These are phyloP conservation scores for Venturia effusa DNA, from an alignment of 2,329 filamentous ascomycete species.

Conservation along the genomic window DNA sequence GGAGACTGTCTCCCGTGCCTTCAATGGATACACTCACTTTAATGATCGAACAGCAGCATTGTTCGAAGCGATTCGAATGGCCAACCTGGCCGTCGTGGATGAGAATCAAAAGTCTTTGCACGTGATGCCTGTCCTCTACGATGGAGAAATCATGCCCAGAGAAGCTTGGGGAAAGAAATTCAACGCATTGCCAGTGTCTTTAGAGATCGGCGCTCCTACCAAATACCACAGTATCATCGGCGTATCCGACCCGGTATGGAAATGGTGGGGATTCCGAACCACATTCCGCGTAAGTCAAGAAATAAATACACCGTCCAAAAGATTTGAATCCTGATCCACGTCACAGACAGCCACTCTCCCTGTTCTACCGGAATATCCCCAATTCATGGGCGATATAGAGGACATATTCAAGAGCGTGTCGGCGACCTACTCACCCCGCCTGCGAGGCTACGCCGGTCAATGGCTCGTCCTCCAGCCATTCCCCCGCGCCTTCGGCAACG, in stretches of 20 bases:
- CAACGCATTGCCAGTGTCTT: background rate
- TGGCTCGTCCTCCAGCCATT: constrained; percentile 23
- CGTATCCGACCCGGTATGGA: background rate
- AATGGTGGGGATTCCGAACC: background rate
- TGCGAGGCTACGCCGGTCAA: background rate
- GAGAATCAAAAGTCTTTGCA: background rate
- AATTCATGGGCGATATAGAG: background rate
- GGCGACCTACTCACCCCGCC: constrained; percentile 19
- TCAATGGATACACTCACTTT: background rate
- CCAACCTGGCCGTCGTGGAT: background rate
- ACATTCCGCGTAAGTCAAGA: background rate
- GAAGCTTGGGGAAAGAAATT: constrained; percentile 6
- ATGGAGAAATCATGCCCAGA: background rate
- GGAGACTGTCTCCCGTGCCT: background rate
- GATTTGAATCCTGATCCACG: background rate
- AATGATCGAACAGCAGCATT: background rate
- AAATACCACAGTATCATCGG: background rate
- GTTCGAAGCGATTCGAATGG: background rate
- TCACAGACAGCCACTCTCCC: background rate
- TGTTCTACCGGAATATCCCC: background rate
- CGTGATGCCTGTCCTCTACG: constrained; percentile 2
- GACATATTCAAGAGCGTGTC: constrained; percentile 18
- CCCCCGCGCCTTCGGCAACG: constrained; percentile 16
- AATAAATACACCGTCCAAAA: no score
- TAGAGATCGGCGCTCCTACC: background rate